Conservation (phyloP, 2,329 filamentous ascomycete genomes). For the Penicillium rolfsii region DNA sequence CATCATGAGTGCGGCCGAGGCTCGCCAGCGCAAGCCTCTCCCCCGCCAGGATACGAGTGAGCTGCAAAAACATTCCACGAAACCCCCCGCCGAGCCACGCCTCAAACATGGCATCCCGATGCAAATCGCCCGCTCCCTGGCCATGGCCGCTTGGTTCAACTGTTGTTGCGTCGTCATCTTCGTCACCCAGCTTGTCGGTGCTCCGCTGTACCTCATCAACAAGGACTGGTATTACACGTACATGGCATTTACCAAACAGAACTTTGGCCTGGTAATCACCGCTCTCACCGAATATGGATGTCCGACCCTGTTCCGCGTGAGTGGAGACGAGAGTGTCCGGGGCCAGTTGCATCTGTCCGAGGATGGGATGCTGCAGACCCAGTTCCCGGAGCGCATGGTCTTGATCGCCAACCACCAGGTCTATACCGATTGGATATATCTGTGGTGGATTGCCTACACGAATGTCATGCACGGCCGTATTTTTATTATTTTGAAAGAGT, state of each 20-base stretch:
- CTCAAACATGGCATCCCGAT: conserved; percentile 51
- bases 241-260: conserved; percentile 68
- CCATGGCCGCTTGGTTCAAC: conserved; percentile 51
- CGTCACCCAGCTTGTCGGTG: conserved; percentile 62
- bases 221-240: conserved; percentile 65
- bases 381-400: conserved; percentile 64
- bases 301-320: conserved; percentile 64
- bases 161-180: conserved; percentile 49
- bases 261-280: conserved; percentile 64
- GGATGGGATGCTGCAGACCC: conserved; percentile 61
- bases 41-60: conserved; percentile 21
- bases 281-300: conserved; percentile 66
- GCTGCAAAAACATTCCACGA: conserved; percentile 23
- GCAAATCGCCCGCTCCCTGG: conserved; percentile 51
- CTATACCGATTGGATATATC: conserved; percentile 71
- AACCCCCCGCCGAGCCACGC: conserved; percentile 35
- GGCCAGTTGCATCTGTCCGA: conserved; percentile 61
- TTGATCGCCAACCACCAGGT: conserved; percentile 68
- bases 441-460: conserved; percentile 70
- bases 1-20: conserved; percentile 39
- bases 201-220: conserved; percentile 64
- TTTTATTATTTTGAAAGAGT: conserved; percentile 69
- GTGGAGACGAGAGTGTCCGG: conserved; percentile 63
- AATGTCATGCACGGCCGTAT: conserved; percentile 67
- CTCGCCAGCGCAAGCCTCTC: conserved; percentile 38